phyloP scores from a whole-genome alignment of 441 rosid genomes.

The Erodium moschatum region DNA sequence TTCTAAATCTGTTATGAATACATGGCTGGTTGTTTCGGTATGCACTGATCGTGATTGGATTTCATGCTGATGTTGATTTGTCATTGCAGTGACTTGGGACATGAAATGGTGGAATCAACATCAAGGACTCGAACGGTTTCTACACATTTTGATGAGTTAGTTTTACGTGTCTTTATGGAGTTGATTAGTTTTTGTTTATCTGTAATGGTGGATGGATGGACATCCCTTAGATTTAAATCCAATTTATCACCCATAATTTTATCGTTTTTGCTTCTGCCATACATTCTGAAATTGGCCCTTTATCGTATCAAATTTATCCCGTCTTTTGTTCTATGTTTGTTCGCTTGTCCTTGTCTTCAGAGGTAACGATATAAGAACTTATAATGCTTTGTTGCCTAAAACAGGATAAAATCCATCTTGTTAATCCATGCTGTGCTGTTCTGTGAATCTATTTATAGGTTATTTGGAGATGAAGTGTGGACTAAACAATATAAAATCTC shows the following conservation, averaged over 20 bases:
- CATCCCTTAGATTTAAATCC: not conserved
- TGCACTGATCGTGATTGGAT: not conserved
- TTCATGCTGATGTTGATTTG: not conserved
- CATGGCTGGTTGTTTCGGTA: not conserved
- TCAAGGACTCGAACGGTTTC: slow-evolving; percentile 7
- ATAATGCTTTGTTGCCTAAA: too few species aligned
- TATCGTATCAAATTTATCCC: too few species aligned
- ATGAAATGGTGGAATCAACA: slow-evolving; percentile 13
- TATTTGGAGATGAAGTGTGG: too few species aligned
- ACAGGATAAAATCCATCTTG: too few species aligned
- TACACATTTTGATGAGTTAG: slow-evolving; percentile 15
- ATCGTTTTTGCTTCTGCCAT: not conserved
- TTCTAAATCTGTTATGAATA: not conserved
- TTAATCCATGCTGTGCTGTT: too few species aligned
- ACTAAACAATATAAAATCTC: too few species aligned
- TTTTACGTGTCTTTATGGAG: slow-evolving; percentile 9
- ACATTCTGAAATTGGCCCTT: too few species aligned
- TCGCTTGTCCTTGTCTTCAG: too few species aligned
- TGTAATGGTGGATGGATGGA: slow-evolving; percentile 23
- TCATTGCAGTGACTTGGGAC: slow-evolving; percentile 15
- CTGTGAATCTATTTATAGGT: too few species aligned
- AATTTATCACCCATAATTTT: slow-evolving; percentile 8
- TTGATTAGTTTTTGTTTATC: slow-evolving; percentile 16
- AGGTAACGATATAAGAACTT: too few species aligned
- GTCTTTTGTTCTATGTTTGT: too few species aligned